These are phyloP conservation scores for Dendrobium chrysotoxum DNA, from an alignment of 106 monocot species.

Conservation along the genomic window DNA sequence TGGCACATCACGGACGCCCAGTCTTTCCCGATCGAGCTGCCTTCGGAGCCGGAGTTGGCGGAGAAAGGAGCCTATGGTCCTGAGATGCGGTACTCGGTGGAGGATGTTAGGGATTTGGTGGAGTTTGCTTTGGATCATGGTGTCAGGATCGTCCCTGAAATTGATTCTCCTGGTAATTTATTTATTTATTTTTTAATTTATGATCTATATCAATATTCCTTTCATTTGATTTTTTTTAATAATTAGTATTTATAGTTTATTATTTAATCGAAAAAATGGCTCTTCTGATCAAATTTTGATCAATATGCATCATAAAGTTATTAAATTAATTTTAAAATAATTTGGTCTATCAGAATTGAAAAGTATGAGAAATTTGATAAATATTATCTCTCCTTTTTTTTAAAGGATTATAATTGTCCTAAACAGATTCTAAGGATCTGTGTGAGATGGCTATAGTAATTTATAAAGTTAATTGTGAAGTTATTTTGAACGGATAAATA, in stretches of 20 bases:
- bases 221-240: not conserved
- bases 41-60: conserved; percentile 63
- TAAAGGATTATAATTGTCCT: too few species aligned
- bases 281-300: too few species aligned
- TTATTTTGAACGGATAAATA: too few species aligned
- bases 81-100: conserved; percentile 44
- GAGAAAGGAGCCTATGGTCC: conserved; percentile 49
- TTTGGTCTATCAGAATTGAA: not conserved
- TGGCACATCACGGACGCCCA: conserved; percentile 92
- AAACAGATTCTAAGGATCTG: too few species aligned
- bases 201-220: not conserved
- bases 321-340: too few species aligned
- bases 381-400: too few species aligned
- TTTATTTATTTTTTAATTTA: not conserved
- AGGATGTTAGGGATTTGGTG: conserved; percentile 54
- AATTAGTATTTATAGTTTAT: not conserved
- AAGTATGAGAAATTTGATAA: not conserved
- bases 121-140: conserved; percentile 36
- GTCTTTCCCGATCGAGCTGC: conserved; percentile 69
- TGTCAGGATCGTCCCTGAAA: conserved; percentile 77
- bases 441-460: too few species aligned
- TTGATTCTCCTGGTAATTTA: conserved; percentile 67
- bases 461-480: too few species aligned
- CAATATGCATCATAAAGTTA: too few species aligned
- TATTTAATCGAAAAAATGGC: too few species aligned